Conservation (phyloP, 1,284 basidiomycete genomes). For the Microbotryum lychnidis-dioicae region DNA sequence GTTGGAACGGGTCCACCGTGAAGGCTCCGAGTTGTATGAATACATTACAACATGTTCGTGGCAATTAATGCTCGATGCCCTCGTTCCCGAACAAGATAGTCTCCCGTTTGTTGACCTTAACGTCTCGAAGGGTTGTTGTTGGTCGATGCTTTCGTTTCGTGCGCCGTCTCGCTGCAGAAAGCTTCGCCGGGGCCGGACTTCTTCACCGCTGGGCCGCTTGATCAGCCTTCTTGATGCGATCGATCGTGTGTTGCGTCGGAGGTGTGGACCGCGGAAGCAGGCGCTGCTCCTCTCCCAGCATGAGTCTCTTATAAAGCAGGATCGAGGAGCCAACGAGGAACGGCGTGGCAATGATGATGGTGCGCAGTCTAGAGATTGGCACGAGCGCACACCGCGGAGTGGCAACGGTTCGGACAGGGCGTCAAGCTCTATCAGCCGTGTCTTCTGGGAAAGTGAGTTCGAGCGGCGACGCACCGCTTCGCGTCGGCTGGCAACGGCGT, state of each 20-base stretch:
- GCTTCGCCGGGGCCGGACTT: background rate
- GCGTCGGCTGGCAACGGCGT: too few species aligned
- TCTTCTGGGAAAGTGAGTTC: too few species aligned
- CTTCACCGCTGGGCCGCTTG: background rate
- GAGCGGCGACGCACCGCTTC: too few species aligned
- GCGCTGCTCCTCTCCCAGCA: slow-evolving; percentile 27
- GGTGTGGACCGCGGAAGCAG: slow-evolving; percentile 10
- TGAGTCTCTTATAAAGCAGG: slow-evolving; percentile 28
- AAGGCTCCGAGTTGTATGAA: too few species aligned
- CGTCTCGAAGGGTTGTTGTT: background rate
- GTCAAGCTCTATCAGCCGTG: background rate
- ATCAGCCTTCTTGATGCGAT: background rate
- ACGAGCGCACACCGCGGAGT: background rate
- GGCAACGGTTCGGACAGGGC: background rate
- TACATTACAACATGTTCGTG: too few species aligned
- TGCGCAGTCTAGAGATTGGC: slow-evolving; percentile 16
- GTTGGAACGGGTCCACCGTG: too few species aligned
- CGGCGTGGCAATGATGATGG: slow-evolving; percentile 27
- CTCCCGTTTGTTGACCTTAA: background rate
- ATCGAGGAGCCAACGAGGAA: slow-evolving; percentile 26
- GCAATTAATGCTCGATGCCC: too few species aligned
- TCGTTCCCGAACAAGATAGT: background rate
- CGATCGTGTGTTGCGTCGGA: background rate
- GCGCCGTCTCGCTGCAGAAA: background rate
- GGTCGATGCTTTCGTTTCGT: background rate